phyloP scores from a whole-genome alignment of 495 filamentous ascomycete genomes.

The Lineolata rhizophorae region DNA sequence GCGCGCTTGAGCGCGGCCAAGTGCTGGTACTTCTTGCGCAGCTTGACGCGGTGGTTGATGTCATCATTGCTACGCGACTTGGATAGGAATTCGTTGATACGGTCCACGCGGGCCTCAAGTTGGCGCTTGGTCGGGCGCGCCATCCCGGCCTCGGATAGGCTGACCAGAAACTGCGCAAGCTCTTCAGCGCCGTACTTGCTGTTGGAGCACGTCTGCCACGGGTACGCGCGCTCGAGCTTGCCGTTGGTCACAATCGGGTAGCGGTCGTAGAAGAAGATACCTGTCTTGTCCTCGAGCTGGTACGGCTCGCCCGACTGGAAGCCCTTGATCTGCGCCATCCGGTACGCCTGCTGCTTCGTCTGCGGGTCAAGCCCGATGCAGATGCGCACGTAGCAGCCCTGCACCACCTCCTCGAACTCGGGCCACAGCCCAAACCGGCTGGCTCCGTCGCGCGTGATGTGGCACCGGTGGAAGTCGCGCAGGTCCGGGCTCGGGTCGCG shows the following conservation, averaged over 20 bases:
- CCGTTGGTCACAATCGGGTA: slow-evolving; percentile 57
- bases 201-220: slow-evolving; percentile 68
- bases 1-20: slow-evolving; percentile 26
- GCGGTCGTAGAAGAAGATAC: slow-evolving; percentile 49
- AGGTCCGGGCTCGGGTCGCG: slow-evolving; percentile 44
- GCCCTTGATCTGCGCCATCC: slow-evolving; percentile 69
- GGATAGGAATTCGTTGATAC: slow-evolving; percentile 60
- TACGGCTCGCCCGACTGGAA: slow-evolving; percentile 64
- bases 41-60: slow-evolving; percentile 50
- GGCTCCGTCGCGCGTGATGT: slow-evolving; percentile 62
- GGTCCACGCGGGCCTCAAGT: slow-evolving; percentile 44
- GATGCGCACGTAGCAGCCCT: slow-evolving; percentile 59
- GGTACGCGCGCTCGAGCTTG: slow-evolving; percentile 53
- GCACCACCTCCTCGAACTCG: slow-evolving; percentile 60
- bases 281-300: slow-evolving; percentile 44
- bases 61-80: slow-evolving; percentile 62
- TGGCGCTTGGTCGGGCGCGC: slow-evolving; percentile 41
- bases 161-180: too few relatives aligned
- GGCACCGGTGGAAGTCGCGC: slow-evolving; percentile 59
- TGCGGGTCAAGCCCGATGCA: slow-evolving; percentile 49
- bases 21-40: slow-evolving; percentile 25
- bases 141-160: not conserved
- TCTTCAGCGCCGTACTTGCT: slow-evolving; percentile 45
- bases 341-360: slow-evolving; percentile 51
- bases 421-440: slow-evolving; percentile 78